Evolutionary conservation across 176 grass and related monocot genomes (phyloP).

Genomic region (Ensete ventricosum): DNA sequence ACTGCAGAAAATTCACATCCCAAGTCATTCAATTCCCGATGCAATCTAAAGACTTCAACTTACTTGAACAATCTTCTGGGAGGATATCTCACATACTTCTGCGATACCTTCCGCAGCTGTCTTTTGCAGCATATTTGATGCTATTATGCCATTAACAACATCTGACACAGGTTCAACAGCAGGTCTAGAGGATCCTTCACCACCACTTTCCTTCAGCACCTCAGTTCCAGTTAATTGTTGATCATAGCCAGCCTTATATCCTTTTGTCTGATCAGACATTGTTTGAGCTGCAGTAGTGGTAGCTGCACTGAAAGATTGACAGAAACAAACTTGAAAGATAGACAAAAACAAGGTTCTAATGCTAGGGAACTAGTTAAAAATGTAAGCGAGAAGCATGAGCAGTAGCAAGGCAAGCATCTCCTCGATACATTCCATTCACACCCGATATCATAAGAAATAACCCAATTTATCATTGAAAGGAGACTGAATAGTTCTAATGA

Average conservation of each 20-base stretch:
- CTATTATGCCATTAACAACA: constrained; percentile 18
- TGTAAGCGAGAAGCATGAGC: too few species aligned
- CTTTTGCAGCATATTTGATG: constrained; percentile 15
- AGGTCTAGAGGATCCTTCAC: constrained; percentile 54
- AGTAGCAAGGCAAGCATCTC: too few species aligned
- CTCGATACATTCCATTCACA: too few species aligned
- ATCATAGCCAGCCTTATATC: constrained; percentile 24
- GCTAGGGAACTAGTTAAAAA: too few species aligned
- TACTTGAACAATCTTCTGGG: constrained; percentile 38
- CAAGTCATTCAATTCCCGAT: not conserved
- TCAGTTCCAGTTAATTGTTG: constrained; percentile 7
- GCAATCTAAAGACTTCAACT: not conserved
- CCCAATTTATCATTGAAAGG: too few species aligned
- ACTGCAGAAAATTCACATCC: not conserved
- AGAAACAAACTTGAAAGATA: not conserved
- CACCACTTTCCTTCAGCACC: constrained; percentile 25
- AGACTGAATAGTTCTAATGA: too few species aligned
- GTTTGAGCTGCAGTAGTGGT: not conserved
- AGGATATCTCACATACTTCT: constrained; percentile 39
- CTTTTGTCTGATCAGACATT: constrained; percentile 31
- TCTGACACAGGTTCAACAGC: constrained; percentile 15
- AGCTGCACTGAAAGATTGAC: not conserved
- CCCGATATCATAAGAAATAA: too few species aligned
- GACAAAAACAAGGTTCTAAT: too few species aligned
- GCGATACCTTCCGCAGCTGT: constrained; percentile 29